Percentiles rank a stretch among this genome's conserved stretches.
Conservation (phyloP, 129 eudicot genomes). For the Gnaphalium uliginosum region DNA sequence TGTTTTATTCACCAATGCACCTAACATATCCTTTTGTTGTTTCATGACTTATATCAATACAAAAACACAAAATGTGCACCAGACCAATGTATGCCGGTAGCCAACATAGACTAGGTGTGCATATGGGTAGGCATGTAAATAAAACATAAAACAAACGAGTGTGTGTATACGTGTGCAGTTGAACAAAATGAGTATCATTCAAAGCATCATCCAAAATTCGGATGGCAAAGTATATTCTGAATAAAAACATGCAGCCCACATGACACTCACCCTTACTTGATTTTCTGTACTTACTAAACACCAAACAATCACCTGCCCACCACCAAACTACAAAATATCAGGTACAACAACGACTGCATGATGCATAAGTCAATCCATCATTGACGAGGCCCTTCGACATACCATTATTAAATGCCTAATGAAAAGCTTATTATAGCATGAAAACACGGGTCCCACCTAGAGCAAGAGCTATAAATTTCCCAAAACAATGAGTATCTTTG, state of each 20-base stretch:
- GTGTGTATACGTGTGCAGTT: background rate
- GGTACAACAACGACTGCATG: background rate
- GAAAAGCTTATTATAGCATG: background rate
- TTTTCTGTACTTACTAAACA: background rate
- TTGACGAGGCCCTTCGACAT: background rate
- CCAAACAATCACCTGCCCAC: slow-evolving; percentile 25
- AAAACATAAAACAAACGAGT: background rate
- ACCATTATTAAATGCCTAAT: background rate
- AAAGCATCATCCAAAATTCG: slow-evolving; percentile 7
- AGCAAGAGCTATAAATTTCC: background rate
- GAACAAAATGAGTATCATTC: slow-evolving; percentile 3
- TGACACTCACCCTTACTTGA: background rate
- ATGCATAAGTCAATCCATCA: background rate
- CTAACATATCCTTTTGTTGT: no score
- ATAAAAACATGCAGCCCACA: background rate
- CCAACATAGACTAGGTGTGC: no score
- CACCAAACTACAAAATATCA: slow-evolving; percentile 3
- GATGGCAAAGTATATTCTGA: background rate
- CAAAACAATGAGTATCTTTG: background rate
- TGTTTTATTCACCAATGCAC: no score
- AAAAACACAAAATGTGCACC: no score
- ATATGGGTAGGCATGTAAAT: background rate
- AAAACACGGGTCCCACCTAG: background rate
- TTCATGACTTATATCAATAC: no score
- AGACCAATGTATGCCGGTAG: no score